Evolutionary conservation across 345 rosid species (phyloP), one percentile per base, ranked within the genome.

Genomic region (Reutealis trisperma): DNA sequence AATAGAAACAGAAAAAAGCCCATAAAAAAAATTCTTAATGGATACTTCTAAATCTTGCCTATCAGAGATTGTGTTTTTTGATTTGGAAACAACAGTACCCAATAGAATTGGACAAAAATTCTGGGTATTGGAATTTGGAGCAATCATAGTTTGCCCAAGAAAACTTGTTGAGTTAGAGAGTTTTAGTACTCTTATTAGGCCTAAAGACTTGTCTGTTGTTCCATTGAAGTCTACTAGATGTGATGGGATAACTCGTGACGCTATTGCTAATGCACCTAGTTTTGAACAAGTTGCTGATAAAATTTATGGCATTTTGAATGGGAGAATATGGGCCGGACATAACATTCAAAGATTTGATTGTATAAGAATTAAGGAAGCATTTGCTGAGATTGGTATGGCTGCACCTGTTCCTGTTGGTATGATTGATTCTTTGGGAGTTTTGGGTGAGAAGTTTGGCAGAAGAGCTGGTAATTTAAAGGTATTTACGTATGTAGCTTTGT

Each of bases 381-480:
- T 93, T 42, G 88, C 86, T 2, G 90, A 87, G 73, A 87, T 90
- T 24, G 93, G 86, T 14, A 75, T 80, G 86, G 78, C 81, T 32
- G 90, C 93, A 4, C 98, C 97, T 6, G 77, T 82, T 44, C 89
- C 99, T 8, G 85, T 81, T 9, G 99, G 92, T 30, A 82, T 88
- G 70, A 88, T 95, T 79, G 99, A 93, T 87, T 93, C 99, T 60
- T 84, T 95, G 49, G 94, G 90, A 19, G 84, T 95, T 57, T 75
- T 95, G 82, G 63, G 83, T 24, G 83, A 85, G 47, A 93, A 85
- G 73, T 95, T 95, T 80, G 98, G 99, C 58, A 86, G 83, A 78
- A 82, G 98, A 87, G 98, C 99, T 71, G 99, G 99, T 45, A 84
- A 95, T 67, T 92, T 95, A 93, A 95, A 95, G 98, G 98, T 93